Evolutionary conservation across 441 rosid genomes (phyloP), one percentile per base, ranked within the genome.

Genomic region (Populus hybrid): DNA sequence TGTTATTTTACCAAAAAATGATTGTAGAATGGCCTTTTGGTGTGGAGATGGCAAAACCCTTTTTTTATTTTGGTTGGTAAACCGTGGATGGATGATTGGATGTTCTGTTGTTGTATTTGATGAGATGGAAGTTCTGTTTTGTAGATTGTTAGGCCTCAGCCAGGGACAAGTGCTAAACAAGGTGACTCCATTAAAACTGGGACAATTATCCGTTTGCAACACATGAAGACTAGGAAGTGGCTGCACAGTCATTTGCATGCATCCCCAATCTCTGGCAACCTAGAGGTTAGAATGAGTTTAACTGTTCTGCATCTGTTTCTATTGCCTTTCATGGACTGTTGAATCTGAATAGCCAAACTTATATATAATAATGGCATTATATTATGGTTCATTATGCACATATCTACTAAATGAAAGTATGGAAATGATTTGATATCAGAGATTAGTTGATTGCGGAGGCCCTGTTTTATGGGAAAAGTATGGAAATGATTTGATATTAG

Each of bases 171-270:
- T 81, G 86, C 90, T 11, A 97, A 93, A 81, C 98, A 94, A 88
- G 98, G 99, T 26, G 97, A 94, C 80, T 64, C 85, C 7, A 89
- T 94, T 53, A 72, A 84, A 71, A 86, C 78, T 71, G 98, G 98
- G 72, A 88, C 93, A 40, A 81, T 94, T 40, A 85, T 97, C 70
- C 89, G 92, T 64, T 70, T 97, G 83, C 98, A 94, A 75, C 98
- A 97, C 83, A 94, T 93, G 98, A 94, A 77, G 84, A 97, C 98
- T 77, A 86, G 92, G 70, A 97, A 93, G 74, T 97, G 98, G 98
- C 79, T 97, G 79, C 99, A 97, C 74, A 94, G 98, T 84, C 99
- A 97, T 77, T 79, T 97, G 77, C 93, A 92, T 82, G 97, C 94
- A 4, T 97, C 99, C 57, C 98, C 98, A 42, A 91, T 97, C 64